Base-by-base conservation (phyloP, 257 asterid species). In the Solanum tacnaense region DNA sequence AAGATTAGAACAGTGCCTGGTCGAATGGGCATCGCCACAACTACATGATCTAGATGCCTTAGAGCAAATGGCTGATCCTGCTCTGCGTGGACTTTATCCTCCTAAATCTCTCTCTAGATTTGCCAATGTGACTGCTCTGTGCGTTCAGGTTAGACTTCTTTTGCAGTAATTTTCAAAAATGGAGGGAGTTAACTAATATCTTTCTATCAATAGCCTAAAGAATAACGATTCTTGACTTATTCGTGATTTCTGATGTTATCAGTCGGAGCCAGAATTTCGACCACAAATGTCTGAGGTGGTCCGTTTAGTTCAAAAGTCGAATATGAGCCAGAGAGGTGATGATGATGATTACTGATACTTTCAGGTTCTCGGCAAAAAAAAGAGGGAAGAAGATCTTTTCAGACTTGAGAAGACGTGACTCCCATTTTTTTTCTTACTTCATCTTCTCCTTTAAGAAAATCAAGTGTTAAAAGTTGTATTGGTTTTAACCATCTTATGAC, bases 11-110 rank as follows among this genome's bases (percentile, higher is more conserved):
- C 95, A 92, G 58, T 84, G 88, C 36, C 91, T 94, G 56, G 95
- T 87, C 31, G 90, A 89, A 73, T 94, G 96, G 95, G 94, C 96
- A 9, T 60, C 94, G 11, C 95, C 95, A 1, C 94, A 91, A 86
- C 95, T 93, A 74, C 94, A 92, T 88, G 96, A 93, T 84, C 90
- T 90, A 20, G 96, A 93, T 87, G 93, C 93, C 79, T 86, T 94
- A 89, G 91, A 86, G n/a, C 89, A 73, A 83, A 92, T 92, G 91
- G 96, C 88, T 39, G 96, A 94, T 87, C 96, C 95, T 82, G 94
- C 92, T 5, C 87, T 94, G 35, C 85, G 91, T 29, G 96, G 96
- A 60, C 84, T 92, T 79, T 94, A 92, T 87, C 93, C 96, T 72
- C 92, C 92, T 36, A 91, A 91, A 81, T 92, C 94, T 27, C 94